These are phyloP conservation scores for Solanum hybrid DNA, from an alignment of 305 asterid genomes.

Conservation along the genomic window DNA sequence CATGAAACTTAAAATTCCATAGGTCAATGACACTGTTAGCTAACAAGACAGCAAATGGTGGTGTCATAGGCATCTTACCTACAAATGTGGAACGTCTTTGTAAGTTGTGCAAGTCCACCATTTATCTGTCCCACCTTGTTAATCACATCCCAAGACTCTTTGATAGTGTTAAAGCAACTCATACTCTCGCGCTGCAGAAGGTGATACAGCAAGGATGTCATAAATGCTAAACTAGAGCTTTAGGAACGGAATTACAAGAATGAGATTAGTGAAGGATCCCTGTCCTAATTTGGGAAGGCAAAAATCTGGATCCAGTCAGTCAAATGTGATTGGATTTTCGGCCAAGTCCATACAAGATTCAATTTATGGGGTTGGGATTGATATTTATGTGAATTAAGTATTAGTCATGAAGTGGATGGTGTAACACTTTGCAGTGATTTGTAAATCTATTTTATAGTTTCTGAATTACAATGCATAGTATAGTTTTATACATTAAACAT, in stretches of 20 bases:
- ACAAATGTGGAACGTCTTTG: slow-evolving; percentile 58
- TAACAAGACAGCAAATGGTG: background rate
- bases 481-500: background rate
- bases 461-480: background rate
- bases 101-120: slow-evolving; percentile 55
- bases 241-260: background rate
- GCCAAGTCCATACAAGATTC: background rate
- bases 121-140: slow-evolving; percentile 37
- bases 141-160: slow-evolving; percentile 69
- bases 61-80: slow-evolving; percentile 28
- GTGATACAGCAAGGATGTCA: background rate
- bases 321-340: background rate
- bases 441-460: background rate
- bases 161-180: slow-evolving; percentile 68
- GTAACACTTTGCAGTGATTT: background rate
- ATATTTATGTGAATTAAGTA: background rate
- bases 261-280: background rate
- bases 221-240: background rate
- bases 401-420: background rate
- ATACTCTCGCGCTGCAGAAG: slow-evolving; percentile 57
- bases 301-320: background rate
- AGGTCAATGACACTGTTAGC: background rate
- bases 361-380: background rate
- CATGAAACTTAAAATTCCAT: background rate
- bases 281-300: background rate